phyloP scores from a whole-genome alignment of 192 early-diverging fungal genomes.

The Coemansia sp. region DNA sequence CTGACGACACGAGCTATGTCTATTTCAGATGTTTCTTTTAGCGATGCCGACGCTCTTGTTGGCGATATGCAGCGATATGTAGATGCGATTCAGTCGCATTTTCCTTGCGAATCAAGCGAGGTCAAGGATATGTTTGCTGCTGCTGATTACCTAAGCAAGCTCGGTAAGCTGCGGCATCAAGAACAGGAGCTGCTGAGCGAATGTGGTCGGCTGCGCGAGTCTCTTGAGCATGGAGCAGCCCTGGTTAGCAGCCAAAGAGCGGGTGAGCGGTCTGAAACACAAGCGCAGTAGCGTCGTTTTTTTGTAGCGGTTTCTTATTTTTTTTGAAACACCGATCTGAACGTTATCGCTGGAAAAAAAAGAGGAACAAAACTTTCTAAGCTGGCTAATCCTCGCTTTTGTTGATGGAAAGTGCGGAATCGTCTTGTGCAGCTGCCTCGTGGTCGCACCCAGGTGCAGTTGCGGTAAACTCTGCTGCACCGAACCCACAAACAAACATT shows the following conservation, averaged over 20 bases:
- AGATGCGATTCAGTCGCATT: slow-evolving; percentile 17
- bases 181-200: slow-evolving; percentile 41
- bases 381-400: background rate
- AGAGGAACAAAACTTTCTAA: background rate
- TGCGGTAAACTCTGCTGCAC: too few species aligned
- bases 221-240: slow-evolving; percentile 30
- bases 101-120: slow-evolving; percentile 1
- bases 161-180: slow-evolving; percentile 16
- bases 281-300: background rate
- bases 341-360: background rate
- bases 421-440: background rate
- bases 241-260: slow-evolving; percentile 25
- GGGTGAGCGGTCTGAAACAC: background rate
- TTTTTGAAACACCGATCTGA: background rate
- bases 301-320: background rate
- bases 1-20: slow-evolving; percentile 46
- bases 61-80: slow-evolving; percentile 27
- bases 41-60: slow-evolving; percentile 22
- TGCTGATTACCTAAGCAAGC: slow-evolving; percentile 16
- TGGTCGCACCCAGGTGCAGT: too few species aligned
- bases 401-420: background rate
- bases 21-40: slow-evolving; percentile 28
- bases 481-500: too few species aligned
- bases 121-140: slow-evolving; percentile 13
- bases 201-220: slow-evolving; percentile 27